Evolutionary conservation across 2,329 filamentous ascomycete species (phyloP).

Genomic region (Colletotrichum paranaense): DNA sequence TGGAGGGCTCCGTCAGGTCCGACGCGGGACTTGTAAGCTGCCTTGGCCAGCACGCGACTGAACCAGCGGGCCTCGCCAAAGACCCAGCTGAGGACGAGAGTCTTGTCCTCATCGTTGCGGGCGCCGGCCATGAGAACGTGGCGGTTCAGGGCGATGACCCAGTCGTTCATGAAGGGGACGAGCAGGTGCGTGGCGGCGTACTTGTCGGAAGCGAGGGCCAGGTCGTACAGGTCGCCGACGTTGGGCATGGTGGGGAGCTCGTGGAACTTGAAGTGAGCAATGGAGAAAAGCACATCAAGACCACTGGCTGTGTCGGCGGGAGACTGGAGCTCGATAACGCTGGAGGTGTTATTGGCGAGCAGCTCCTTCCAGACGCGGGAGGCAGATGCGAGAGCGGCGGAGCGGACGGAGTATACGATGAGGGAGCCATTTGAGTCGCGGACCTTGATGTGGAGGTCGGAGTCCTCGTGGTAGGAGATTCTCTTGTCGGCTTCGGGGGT

Average conservation of each 20-base stretch:
- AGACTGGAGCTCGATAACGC: slow-evolving; percentile 26
- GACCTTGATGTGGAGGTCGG: slow-evolving; percentile 32
- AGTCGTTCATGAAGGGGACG: slow-evolving; percentile 34
- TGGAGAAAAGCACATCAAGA: slow-evolving; percentile 29
- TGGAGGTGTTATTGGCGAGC: slow-evolving; percentile 15
- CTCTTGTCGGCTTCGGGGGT: slow-evolving; percentile 26
- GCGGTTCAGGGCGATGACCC: slow-evolving; percentile 32
- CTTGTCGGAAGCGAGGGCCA: slow-evolving; percentile 30
- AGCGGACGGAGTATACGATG: slow-evolving; percentile 27
- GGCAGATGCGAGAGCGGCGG: slow-evolving; percentile 10
- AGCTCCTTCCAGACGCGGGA: slow-evolving; percentile 29
- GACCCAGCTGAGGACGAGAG: slow-evolving; percentile 32
- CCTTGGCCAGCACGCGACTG: slow-evolving; percentile 30
- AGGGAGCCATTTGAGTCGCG: slow-evolving; percentile 9
- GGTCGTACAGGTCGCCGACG: slow-evolving; percentile 30
- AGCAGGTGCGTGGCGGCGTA: slow-evolving; percentile 32
- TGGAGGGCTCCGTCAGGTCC: slow-evolving; percentile 23
- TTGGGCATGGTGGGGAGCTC: slow-evolving; percentile 29
- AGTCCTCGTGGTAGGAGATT: slow-evolving; percentile 27
- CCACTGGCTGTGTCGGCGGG: slow-evolving; percentile 25
- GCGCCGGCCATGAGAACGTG: slow-evolving; percentile 34
- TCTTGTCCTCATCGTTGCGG: slow-evolving; percentile 35
- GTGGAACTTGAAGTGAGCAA: slow-evolving; percentile 34
- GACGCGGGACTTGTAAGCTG: slow-evolving; percentile 30
- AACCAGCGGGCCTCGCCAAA: slow-evolving; percentile 33